phyloP scores from a whole-genome alignment of 2,329 filamentous ascomycete species.

The Dactylellina sp. region DNA sequence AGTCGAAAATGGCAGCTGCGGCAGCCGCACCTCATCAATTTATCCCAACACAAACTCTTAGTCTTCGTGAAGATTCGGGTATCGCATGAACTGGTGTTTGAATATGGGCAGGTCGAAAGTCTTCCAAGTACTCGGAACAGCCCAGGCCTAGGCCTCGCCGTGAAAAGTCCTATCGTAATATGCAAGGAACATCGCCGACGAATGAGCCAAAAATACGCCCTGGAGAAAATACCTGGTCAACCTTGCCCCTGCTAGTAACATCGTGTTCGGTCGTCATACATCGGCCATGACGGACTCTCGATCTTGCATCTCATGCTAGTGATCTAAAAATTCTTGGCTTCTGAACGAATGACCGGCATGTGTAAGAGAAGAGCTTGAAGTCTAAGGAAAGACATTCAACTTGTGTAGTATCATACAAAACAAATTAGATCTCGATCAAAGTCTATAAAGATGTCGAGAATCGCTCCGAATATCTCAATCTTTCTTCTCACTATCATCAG shows the following conservation, averaged over 20 bases:
- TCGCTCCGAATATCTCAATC: neutral
- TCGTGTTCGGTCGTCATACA: constrained; percentile 2
- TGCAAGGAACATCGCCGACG: constrained; percentile 11
- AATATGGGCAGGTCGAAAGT: constrained; percentile 16
- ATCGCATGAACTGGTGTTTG: neutral
- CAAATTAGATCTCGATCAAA: neutral
- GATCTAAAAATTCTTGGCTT: constrained; percentile 2
- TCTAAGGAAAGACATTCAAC: neutral
- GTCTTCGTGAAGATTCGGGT: neutral
- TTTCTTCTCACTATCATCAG: constrained; percentile 20
- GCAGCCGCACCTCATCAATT: neutral
- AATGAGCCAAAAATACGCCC: constrained; percentile 17
- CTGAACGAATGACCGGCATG: constrained; percentile 7
- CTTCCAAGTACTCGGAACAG: constrained; percentile 7
- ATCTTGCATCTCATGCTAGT: constrained; percentile 2
- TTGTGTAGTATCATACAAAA: too few species aligned
- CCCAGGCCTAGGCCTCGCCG: neutral
- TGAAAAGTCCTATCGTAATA: neutral
- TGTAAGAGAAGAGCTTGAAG: neutral
- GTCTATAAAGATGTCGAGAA: constrained; percentile 23
- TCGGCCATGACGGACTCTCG: neutral
- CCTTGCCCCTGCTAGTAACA: constrained; percentile 8
- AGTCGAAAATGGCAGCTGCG: constrained; percentile 10
- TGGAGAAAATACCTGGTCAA: constrained; percentile 2
- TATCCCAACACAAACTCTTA: constrained; percentile 16